Percentiles rank a stretch among this genome's conserved stretches.
Evolutionary conservation across 768 basidiomycete species (phyloP).

Genomic region (Boletus rubroflammeus): DNA sequence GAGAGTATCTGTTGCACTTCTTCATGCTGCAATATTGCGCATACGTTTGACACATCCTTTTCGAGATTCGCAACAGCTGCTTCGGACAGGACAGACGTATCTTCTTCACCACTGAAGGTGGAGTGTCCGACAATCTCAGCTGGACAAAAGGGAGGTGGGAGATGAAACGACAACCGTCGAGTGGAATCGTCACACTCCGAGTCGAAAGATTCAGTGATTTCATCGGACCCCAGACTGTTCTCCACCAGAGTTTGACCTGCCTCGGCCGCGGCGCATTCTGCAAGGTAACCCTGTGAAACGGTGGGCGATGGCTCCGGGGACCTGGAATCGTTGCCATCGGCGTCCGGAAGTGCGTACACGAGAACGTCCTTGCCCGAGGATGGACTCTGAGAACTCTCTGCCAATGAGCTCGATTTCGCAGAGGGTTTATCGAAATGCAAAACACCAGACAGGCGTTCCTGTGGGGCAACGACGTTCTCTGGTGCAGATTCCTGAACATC

Average conservation of each 20-base stretch:
- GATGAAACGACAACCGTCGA: constrained; percentile 21
- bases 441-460: neutral
- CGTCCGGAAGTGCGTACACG: neutral
- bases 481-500: neutral
- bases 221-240: neutral
- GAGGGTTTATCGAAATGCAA: neutral
- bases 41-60: neutral
- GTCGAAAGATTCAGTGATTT: neutral
- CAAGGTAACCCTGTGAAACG: neutral
- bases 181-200: neutral
- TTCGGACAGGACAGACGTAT: neutral
- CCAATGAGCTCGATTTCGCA: neutral
- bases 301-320: neutral
- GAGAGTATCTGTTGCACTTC: neutral
- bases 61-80: neutral
- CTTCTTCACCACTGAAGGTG: neutral
- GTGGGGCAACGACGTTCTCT: neutral
- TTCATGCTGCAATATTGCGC: neutral
- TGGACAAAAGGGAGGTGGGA: constrained; percentile 10
- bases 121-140: constrained; percentile 3
- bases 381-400: neutral
- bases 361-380: neutral
- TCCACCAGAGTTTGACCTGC: neutral
- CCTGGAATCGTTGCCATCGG: neutral
- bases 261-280: neutral